Evolutionary conservation across 2,329 filamentous ascomycete genomes (phyloP), one percentile per base, ranked within the genome.

Genomic region (Plectosphaerella sp.): DNA sequence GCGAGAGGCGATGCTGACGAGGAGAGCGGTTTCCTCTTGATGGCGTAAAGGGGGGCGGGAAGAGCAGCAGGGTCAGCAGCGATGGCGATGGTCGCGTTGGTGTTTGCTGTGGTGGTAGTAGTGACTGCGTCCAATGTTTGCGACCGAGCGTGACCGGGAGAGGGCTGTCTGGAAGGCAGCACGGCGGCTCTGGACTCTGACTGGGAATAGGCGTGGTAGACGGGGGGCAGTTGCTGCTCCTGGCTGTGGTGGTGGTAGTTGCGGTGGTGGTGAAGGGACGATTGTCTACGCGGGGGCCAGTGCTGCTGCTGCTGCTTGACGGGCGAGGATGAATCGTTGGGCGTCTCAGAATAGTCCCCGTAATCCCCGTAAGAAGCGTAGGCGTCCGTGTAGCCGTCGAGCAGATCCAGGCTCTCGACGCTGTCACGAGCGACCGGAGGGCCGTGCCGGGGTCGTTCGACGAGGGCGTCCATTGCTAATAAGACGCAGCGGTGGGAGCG

Each of bases 21-120:
- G 43, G 82, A 83, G 55, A 86, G 64, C 51, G 83, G 83, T 69
- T 86, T 86, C 56, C 83, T 76, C 63, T 77, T 78, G 67, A 86
- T 79, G 56, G 70, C 64, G 42, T 59, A 53, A 5, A 18, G 16
- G n/a, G 7, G 10, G 5, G 18, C 18, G n/a, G 41, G 10, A 43
- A 50, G 54, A 48, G 51, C 48, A 45, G 52, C 64, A 53, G 58
- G 47, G 25, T 18, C 25, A 45, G 22, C 22, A 18, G 54, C 50
- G 48, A 51, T 48, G 47, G 53, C 41, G 41, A 12, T 20, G 47
- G 33, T 33, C 28, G 28, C 28, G 28, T 33, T 33, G 8, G 8
- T 35, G 42, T 53, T 49, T 45, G 51, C 49, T 18, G 51, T 51
- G 28, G 48, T 51, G 36, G 50, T 52, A 41, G 50, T n/a, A n/a